phyloP scores from a whole-genome alignment of 2,329 filamentous ascomycete genomes.

The Hypocreales sp. region DNA sequence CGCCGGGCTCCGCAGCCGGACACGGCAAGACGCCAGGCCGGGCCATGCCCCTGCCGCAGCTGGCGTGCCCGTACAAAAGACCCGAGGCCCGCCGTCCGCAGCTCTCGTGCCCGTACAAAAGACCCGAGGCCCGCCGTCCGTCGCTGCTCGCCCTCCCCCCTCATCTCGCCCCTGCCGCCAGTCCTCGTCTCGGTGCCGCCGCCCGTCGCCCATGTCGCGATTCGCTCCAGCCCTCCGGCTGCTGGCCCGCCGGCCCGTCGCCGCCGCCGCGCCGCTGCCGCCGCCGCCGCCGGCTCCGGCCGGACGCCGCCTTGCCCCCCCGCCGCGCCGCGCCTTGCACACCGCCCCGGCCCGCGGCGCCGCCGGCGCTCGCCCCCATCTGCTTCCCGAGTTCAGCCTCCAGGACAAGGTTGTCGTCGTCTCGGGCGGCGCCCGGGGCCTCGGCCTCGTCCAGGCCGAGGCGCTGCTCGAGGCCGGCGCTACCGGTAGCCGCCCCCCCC shows the following conservation, averaged over 20 bases:
- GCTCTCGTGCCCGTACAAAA: too few species aligned
- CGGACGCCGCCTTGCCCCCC: conserved; percentile 2
- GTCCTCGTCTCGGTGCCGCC: too few species aligned
- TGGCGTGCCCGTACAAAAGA: too few species aligned
- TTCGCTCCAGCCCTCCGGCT: conserved; percentile 8
- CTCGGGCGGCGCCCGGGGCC: conserved; percentile 59
- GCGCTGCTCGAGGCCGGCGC: conserved; percentile 70
- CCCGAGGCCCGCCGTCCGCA: too few species aligned
- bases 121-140: too few species aligned
- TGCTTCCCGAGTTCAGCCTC: conserved; percentile 61
- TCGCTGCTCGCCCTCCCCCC: too few species aligned
- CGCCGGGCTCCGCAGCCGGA: too few species aligned
- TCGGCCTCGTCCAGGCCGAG: conserved; percentile 66
- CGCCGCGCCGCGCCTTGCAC: conserved; percentile 9
- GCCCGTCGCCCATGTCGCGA: conserved; percentile 16
- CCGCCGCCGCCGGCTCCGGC: conserved; percentile 4
- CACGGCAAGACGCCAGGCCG: too few species aligned
- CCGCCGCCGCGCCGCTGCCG: conserved; percentile 1
- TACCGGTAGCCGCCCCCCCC: conserved; percentile 38
- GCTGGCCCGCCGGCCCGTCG: conserved; percentile 7
- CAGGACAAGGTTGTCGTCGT: conserved; percentile 60
- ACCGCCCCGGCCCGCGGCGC: conserved; percentile 5
- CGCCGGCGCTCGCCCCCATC: conserved; percentile 8
- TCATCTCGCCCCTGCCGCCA: too few species aligned
- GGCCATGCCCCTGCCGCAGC: too few species aligned